Evolutionary conservation across 495 filamentous ascomycete genomes (phyloP).

Genomic region (Astrothelium subdiscretum): DNA sequence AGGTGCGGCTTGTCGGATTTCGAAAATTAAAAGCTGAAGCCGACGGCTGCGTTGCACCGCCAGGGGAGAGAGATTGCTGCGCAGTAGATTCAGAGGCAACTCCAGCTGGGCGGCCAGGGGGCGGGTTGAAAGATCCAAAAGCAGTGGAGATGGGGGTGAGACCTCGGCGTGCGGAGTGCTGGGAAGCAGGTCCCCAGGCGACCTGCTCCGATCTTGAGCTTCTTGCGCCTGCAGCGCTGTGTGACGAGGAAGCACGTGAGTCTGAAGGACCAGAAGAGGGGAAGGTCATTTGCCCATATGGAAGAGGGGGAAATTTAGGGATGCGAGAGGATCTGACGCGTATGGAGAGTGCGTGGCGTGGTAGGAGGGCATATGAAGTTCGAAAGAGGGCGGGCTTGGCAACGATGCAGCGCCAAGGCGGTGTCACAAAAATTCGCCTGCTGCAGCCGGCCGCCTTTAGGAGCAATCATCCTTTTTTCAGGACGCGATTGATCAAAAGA

Average conservation of each 20-base stretch:
- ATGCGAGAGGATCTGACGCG: background rate
- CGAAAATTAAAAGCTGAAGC: constrained; percentile 41
- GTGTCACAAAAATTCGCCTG: background rate
- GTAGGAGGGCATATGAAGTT: background rate
- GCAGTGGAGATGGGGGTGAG: constrained; percentile 53
- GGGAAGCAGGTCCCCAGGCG: constrained; percentile 49
- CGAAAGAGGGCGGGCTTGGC: background rate
- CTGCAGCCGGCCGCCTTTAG: background rate
- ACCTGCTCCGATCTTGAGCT: constrained; percentile 45
- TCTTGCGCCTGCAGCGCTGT: constrained; percentile 44
- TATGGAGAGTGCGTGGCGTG: background rate
- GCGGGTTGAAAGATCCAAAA: constrained; percentile 27
- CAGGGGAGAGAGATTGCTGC: constrained; percentile 35
- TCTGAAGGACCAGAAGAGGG: constrained; percentile 51
- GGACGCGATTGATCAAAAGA: no score
- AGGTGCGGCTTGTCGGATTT: constrained; percentile 38
- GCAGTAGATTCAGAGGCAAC: constrained; percentile 28
- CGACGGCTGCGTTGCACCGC: constrained; percentile 44
- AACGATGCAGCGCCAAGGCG: background rate
- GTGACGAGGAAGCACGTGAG: constrained; percentile 49
- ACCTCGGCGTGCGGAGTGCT: constrained; percentile 44
- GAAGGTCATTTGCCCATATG: constrained; percentile 39
- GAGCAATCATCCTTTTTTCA: background rate
- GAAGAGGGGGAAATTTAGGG: constrained; percentile 16
- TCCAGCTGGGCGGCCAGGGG: constrained; percentile 36